Conservation (phyloP, 345 rosid species). For the Reutealis trisperma region DNA sequence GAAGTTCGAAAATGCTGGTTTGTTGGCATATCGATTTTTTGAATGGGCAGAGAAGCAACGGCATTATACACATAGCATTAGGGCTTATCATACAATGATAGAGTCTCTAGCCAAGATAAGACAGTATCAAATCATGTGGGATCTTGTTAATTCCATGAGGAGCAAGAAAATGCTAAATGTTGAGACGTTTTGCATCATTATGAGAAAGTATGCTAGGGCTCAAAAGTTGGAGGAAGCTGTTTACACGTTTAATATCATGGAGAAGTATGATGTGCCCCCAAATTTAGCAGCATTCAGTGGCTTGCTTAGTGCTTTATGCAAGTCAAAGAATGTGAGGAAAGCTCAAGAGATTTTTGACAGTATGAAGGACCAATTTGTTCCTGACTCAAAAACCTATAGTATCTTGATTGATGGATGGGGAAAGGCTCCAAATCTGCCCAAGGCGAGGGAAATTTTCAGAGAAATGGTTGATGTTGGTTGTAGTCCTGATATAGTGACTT, state of each 20-base stretch:
- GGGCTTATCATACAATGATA: slow-evolving; percentile 72
- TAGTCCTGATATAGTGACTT: slow-evolving; percentile 80
- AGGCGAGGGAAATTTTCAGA: slow-evolving; percentile 71
- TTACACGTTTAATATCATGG: slow-evolving; percentile 87
- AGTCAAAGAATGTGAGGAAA: slow-evolving; percentile 84
- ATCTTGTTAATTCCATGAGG: slow-evolving; percentile 73
- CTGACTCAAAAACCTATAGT: slow-evolving; percentile 59
- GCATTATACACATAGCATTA: slow-evolving; percentile 59
- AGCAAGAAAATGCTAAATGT: slow-evolving; percentile 61
- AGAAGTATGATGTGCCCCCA: slow-evolving; percentile 58
- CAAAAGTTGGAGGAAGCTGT: slow-evolving; percentile 79
- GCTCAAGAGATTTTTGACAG: slow-evolving; percentile 81
- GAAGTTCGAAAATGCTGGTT: slow-evolving; percentile 79
- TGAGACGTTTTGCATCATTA: slow-evolving; percentile 84
- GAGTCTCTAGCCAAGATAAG: slow-evolving; percentile 76
- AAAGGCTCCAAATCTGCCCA: slow-evolving; percentile 77
- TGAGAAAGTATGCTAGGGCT: slow-evolving; percentile 84
- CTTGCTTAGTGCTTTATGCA: slow-evolving; percentile 83
- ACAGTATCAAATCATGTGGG: slow-evolving; percentile 92
- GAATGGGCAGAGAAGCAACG: slow-evolving; percentile 95
- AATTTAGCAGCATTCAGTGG: slow-evolving; percentile 78
- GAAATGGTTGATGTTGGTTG: slow-evolving; percentile 74
- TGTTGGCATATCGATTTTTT: slow-evolving; percentile 76
- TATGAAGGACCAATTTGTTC: slow-evolving; percentile 44
- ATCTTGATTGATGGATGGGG: slow-evolving; percentile 95